Evolutionary conservation across 2,329 filamentous ascomycete species (phyloP), one percentile per base, ranked within the genome.

Genomic region (Exophiala dermatitidis): DNA sequence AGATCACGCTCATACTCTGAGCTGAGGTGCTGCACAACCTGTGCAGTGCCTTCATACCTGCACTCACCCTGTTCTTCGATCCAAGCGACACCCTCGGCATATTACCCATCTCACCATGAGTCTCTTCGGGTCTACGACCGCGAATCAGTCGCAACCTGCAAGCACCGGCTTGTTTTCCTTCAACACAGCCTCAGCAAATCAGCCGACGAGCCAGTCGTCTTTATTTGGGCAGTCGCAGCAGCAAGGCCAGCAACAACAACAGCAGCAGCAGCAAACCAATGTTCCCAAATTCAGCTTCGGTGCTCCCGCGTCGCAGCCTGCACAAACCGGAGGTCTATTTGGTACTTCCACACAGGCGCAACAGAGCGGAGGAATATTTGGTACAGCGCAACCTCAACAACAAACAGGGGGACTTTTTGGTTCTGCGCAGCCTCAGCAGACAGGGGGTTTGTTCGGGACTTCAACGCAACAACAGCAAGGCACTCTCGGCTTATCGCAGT

Each of bases 351-450:
- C 32, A 28, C 53, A 55, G 40, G 26, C 45, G 37, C 51, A 51
- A 28, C 36, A 38, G 29, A 52, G 62, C 12, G 61, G 63, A 53
- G 67, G 68, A 33, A 57, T 73, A 10, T 73, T 72, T 46, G 65
- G 65, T 29, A 58, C 56, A 28, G 56, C 61, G 26, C 62, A 64
- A 41, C 52, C 55, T 42, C 60, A 61, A 30, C 58, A 53, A 37
- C 59, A 58, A 31, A 49, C 58, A 40, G 57, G 60, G 8, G 61
- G 64, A 7, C 46, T 65, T 4, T 66, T 66, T 56, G 64, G 65
- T 5, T 50, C 55, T 52, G 53, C 47, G 53, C 48, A 59, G 31
- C 60, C 62, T 48, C 66, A 68, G 50, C 66, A 66, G 56, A 52
- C 63, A 12, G 61, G 60, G 26, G 58, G 63, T 2, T 48, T 67